Percentiles rank a stretch among this genome's conserved stretches.
These are phyloP conservation scores for Gastrodia elata DNA, from an alignment of 106 monocot genomes.

Conservation along the genomic window DNA sequence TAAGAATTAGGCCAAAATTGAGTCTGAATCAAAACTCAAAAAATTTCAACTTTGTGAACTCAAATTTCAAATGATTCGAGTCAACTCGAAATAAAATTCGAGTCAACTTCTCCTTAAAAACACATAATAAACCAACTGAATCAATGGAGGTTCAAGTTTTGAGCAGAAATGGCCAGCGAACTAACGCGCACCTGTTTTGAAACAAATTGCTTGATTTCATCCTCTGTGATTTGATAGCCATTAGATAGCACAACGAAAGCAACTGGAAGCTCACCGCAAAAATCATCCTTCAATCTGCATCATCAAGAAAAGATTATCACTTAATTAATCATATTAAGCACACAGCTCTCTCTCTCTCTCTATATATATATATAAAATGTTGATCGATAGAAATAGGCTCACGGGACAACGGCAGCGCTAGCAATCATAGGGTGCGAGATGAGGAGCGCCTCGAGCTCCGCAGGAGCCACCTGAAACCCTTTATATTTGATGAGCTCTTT, in stretches of 20 bases:
- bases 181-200: constrained; percentile 37
- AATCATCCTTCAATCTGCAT: constrained; percentile 49
- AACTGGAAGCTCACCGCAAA: constrained; percentile 52
- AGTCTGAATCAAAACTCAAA: too few species aligned
- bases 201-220: constrained; percentile 52
- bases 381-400: constrained; percentile 1
- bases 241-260: constrained; percentile 45
- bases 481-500: constrained; percentile 92
- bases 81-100: too few species aligned
- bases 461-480: constrained; percentile 58
- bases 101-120: too few species aligned
- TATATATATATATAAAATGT: neutral
- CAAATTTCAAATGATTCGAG: too few species aligned
- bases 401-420: constrained; percentile 45
- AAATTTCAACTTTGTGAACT: too few species aligned
- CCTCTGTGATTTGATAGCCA: constrained; percentile 38
- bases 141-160: too few species aligned
- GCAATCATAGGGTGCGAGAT: constrained; percentile 29
- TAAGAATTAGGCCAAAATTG: too few species aligned
- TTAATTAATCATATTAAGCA: too few species aligned
- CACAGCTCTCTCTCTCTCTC: too few species aligned
- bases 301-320: neutral
- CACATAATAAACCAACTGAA: too few species aligned
- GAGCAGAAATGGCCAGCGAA: too few species aligned
- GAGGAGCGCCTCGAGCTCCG: constrained; percentile 52